These are phyloP conservation scores for Typha latifolia DNA, from an alignment of 176 grass and related monocot species.

Conservation along the genomic window DNA sequence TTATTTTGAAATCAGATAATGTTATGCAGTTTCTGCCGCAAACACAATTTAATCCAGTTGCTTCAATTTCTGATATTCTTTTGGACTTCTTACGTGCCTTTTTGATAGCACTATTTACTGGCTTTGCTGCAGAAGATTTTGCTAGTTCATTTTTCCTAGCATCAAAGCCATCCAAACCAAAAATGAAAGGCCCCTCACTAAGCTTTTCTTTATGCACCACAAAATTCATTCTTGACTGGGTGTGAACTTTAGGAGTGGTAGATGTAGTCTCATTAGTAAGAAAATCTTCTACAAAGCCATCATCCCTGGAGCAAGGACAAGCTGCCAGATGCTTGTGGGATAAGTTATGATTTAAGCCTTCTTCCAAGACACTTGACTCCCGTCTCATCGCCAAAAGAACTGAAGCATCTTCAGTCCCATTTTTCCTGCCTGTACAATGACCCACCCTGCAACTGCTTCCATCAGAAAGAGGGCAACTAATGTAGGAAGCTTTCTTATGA, in stretches of 20 bases:
- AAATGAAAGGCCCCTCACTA: neutral
- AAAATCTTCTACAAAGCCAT: neutral
- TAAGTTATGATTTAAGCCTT: constrained; percentile 1
- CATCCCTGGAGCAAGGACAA: neutral
- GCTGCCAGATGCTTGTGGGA: neutral
- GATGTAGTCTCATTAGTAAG: constrained; percentile 4
- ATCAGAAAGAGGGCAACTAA: neutral
- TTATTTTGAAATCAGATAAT: neutral
- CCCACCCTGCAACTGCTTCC: too few species aligned
- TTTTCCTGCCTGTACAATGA: too few species aligned
- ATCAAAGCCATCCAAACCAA: neutral
- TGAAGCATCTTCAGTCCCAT: too few species aligned
- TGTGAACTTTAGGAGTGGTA: neutral
- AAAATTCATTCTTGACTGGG: neutral
- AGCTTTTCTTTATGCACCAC: neutral
- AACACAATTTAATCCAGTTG: constrained; percentile 30
- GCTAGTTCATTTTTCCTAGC: neutral
- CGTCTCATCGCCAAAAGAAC: too few species aligned
- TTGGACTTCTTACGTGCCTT: constrained; percentile 56
- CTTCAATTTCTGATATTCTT: constrained; percentile 46
- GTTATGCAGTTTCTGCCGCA: constrained; percentile 19
- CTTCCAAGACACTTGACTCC: neutral
- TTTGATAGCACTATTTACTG: constrained; percentile 41
- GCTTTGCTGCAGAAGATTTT: constrained; percentile 12
- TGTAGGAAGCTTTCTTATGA: neutral